Percentiles rank a stretch among this genome's conserved stretches.
phyloP scores from a whole-genome alignment of 305 asterid genomes.

The Fraxinus floribunda region DNA sequence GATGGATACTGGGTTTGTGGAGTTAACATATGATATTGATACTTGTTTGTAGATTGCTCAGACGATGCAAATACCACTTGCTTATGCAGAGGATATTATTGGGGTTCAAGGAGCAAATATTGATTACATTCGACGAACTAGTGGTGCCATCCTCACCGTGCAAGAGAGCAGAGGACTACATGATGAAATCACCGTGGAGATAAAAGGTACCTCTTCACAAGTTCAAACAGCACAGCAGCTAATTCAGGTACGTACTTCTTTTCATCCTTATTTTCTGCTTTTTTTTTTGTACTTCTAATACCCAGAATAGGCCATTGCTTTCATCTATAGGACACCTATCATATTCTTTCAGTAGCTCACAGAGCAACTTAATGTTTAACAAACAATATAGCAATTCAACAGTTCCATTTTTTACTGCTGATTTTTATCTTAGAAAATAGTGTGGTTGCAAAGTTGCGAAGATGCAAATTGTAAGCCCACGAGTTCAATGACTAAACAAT shows the following conservation, averaged over 20 bases:
- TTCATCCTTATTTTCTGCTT: background rate
- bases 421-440: too few relatives aligned
- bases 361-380: background rate
- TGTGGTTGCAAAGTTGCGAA: too few relatives aligned
- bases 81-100: slow-evolving; percentile 84
- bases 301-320: background rate
- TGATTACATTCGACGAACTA: slow-evolving; percentile 72
- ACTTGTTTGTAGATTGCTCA: slow-evolving; percentile 55
- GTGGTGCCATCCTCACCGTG: slow-evolving; percentile 84
- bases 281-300: background rate
- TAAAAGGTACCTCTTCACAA: slow-evolving; percentile 77
- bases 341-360: background rate
- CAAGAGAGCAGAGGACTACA: slow-evolving; percentile 72
- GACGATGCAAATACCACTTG: slow-evolving; percentile 84
- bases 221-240: slow-evolving; percentile 86
- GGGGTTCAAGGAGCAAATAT: slow-evolving; percentile 79
- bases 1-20: background rate
- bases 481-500: background rate
- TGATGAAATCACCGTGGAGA: slow-evolving; percentile 85
- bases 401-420: background rate
- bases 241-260: slow-evolving; percentile 53
- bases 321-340: background rate
- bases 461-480: background rate
- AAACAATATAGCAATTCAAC: background rate
- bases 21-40: background rate